A percentile compares a stretch with the other conserved stretches of the same genome.
Conservation (phyloP, 495 filamentous ascomycete genomes). For the Trypethelium eluteriae region DNA sequence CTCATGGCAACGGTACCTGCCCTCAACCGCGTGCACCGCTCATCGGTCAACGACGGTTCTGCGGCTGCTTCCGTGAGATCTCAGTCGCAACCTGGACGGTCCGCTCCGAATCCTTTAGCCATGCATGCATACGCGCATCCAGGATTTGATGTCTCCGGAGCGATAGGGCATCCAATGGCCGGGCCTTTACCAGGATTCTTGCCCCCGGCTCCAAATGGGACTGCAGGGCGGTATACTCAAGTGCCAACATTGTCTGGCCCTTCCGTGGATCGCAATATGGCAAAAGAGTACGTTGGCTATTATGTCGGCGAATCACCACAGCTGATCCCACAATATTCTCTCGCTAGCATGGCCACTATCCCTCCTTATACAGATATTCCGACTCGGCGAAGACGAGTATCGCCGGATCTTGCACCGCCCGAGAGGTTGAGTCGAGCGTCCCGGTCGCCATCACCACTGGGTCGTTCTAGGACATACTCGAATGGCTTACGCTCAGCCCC, state of each 20-base stretch:
- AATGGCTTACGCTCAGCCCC: slow-evolving; percentile 21
- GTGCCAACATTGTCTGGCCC: slow-evolving; percentile 31
- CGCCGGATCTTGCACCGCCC: slow-evolving; percentile 40
- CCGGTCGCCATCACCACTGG: slow-evolving; percentile 36
- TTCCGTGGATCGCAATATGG: slow-evolving; percentile 34
- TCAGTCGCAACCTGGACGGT: slow-evolving; percentile 59
- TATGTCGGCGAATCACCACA: slow-evolving; percentile 49
- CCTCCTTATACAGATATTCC: slow-evolving; percentile 44
- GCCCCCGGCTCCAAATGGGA: slow-evolving; percentile 18
- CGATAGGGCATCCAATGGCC: slow-evolving; percentile 5
- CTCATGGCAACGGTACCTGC: slow-evolving; percentile 47
- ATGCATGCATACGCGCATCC: slow-evolving; percentile 32
- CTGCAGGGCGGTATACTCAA: slow-evolving; percentile 25
- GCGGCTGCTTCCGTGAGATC: slow-evolving; percentile 49
- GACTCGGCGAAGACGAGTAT: slow-evolving; percentile 41
- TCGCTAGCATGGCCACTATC: slow-evolving; percentile 40
- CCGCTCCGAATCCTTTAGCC: slow-evolving; percentile 41
- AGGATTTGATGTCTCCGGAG: slow-evolving; percentile 26
- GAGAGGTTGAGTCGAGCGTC: slow-evolving; percentile 28
- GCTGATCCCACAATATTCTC: slow-evolving; percentile 45
- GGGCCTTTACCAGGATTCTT: neutral
- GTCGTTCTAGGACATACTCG: slow-evolving; percentile 31
- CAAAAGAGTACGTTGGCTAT: slow-evolving; percentile 60
- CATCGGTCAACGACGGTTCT: slow-evolving; percentile 48
- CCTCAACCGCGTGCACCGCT: slow-evolving; percentile 50